Base-by-base conservation (phyloP, 2,329 filamentous ascomycete genomes). In the Fusarium burgessii region DNA sequence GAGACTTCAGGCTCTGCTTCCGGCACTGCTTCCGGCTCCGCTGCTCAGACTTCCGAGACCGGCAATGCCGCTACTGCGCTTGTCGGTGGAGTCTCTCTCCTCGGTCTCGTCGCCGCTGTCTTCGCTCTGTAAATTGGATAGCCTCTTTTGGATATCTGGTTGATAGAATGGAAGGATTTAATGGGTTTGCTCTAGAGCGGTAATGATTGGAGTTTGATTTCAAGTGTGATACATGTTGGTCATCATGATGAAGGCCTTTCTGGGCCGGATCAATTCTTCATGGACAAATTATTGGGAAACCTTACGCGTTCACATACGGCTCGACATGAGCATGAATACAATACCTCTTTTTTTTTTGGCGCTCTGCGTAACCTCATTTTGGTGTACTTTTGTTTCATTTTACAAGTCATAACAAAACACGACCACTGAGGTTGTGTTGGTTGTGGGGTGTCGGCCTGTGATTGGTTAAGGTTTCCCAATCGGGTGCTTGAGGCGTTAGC, bases 51-150 rank as follows among this genome's bases (percentile, higher is more conserved):
- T 23, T 74, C 77, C 49, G 77, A 74, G 63, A 76, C 78, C 27
- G 77, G 78, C 32, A 78, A 74, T 60, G 82, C 78, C 29, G 83
- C 81, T 20, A 76, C 77, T 18, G 74, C 76, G 49, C 67, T 85
- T 50, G 78, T 81, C 35, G 81, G 83, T 40, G 82, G 84, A 27
- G 82, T 81, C 25, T 84, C 83, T 38, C 55, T 88, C 20, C 66
- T 87, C 58, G 87, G 85, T 70, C 78, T 87, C 61, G 27, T 85
- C 27, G 86, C 82, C 70, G 87, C 85, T 62, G 72, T 88, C 68
- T 70, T 88, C 59, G 84, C 84, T 73, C 76, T 89, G 76, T 89
- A 86, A 83, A 76, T 66, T 63, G 61, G 55, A 45, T 52, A 41
- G 47, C 56, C 54, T 23, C 20, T 36, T 35, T 25, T 40, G 64